These are phyloP conservation scores for Phalaenopsis aphrodite DNA, from an alignment of 106 monocot genomes.

Conservation along the genomic window DNA sequence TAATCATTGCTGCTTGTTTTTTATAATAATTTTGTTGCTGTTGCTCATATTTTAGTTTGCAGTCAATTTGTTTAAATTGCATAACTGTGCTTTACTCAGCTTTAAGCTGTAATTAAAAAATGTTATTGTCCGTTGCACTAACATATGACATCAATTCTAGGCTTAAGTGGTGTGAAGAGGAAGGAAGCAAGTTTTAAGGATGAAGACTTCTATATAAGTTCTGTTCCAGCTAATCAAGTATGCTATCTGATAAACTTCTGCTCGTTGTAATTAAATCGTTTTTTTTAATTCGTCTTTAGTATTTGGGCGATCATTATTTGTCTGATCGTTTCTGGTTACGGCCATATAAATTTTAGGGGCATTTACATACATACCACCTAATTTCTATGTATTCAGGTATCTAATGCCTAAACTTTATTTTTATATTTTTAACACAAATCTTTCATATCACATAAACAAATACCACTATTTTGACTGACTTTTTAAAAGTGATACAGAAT, in stretches of 20 bases:
- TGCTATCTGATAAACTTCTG: background rate
- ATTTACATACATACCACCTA: too few species aligned
- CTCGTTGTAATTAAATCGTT: background rate
- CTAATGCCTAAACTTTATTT: too few species aligned
- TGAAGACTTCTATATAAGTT: conserved; percentile 82
- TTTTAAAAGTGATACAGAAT: too few species aligned
- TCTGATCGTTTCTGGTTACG: background rate
- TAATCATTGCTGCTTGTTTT: background rate
- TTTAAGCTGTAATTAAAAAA: background rate
- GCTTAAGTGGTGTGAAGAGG: conserved; percentile 44
- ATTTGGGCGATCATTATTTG: background rate
- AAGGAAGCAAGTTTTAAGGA: conserved; percentile 65
- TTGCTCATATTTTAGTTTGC: too few species aligned
- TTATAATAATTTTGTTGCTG: background rate
- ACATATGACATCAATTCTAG: conserved; percentile 27
- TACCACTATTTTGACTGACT: too few species aligned
- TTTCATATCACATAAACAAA: too few species aligned
- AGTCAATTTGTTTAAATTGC: background rate
- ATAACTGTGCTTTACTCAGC: background rate
- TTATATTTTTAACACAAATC: too few species aligned
- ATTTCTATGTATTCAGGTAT: too few species aligned
- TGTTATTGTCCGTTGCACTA: background rate
- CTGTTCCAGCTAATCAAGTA: conserved; percentile 85
- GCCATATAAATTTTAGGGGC: background rate
- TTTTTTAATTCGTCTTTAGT: background rate